These are phyloP conservation scores for Madurella mycetomatis DNA, from an alignment of 2,329 filamentous ascomycete species.

Conservation along the genomic window DNA sequence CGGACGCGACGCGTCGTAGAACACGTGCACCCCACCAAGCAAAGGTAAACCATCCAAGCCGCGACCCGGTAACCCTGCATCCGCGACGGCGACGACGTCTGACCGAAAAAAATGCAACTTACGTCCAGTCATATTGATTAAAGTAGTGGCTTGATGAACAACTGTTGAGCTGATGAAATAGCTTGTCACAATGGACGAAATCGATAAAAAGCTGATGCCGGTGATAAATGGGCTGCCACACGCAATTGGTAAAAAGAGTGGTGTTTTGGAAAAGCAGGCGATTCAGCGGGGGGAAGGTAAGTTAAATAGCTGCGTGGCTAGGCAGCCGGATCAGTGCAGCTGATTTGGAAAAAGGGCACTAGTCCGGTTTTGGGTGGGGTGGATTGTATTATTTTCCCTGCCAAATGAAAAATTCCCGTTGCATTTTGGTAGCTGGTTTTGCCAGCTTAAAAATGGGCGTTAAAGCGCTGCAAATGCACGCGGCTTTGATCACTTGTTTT, in stretches of 20 bases:
- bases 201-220: conserved; percentile 19
- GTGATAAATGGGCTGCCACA: conserved; percentile 14
- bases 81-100: conserved; percentile 25
- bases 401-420: conserved; percentile 1
- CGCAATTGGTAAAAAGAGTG: conserved; percentile 19
- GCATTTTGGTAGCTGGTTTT: conserved; percentile 10
- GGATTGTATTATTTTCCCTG: conserved; percentile 10
- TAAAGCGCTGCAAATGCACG: conserved; percentile 16
- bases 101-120: conserved; percentile 41
- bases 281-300: conserved; percentile 6
- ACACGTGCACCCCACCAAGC: conserved; percentile 24
- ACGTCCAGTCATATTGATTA: conserved; percentile 67
- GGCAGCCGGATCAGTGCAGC: conserved; percentile 16
- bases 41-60: conserved; percentile 12
- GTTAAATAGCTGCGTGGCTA: conserved; percentile 18
- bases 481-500: conserved; percentile 16
- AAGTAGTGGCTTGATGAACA: conserved; percentile 32
- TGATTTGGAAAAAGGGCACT: conserved; percentile 23
- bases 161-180: conserved; percentile 30
- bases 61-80: conserved; percentile 17
- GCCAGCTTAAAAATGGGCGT: conserved; percentile 11
- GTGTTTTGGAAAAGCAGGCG: conserved; percentile 12
- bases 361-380: conserved; percentile 22
- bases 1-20: conserved; percentile 29
- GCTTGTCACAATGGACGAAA: background rate